phyloP scores from a whole-genome alignment of 768 basidiomycete genomes.

The Phlebiopsis gigantea region DNA sequence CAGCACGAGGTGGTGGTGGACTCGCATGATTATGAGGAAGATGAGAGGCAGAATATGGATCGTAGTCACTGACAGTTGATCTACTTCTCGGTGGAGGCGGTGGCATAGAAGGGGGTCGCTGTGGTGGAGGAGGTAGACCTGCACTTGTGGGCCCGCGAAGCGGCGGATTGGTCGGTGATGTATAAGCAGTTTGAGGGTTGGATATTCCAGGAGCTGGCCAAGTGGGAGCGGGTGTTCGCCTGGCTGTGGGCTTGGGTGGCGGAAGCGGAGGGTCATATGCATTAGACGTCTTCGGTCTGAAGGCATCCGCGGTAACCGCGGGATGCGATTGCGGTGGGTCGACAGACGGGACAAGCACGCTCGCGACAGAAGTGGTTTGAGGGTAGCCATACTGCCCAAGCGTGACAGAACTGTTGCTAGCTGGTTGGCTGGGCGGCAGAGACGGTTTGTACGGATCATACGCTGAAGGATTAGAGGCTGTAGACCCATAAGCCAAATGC shows the following conservation, averaged over 20 bases:
- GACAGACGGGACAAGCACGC: constrained; percentile 14
- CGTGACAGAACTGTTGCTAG: neutral
- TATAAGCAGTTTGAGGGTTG: constrained; percentile 21
- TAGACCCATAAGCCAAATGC: neutral
- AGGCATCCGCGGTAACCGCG: constrained; percentile 39
- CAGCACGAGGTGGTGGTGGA: neutral
- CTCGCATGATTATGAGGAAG: neutral
- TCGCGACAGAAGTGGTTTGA: constrained; percentile 1
- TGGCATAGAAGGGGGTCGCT: constrained; percentile 8
- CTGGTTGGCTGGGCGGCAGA: constrained; percentile 17
- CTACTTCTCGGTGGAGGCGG: constrained; percentile 9
- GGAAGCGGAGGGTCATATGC: constrained; percentile 78
- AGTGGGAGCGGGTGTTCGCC: constrained; percentile 20
- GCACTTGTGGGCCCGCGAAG: neutral
- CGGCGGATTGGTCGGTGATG: constrained; percentile 17
- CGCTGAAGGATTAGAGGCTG: constrained; percentile 3
- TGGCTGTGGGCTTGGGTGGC: constrained; percentile 34
- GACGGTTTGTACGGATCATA: constrained; percentile 19
- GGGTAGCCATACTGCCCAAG: neutral
- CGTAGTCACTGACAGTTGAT: constrained; percentile 3
- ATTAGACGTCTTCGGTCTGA: constrained; percentile 59
- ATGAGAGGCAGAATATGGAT: neutral
- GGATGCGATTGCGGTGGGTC: constrained; percentile 23
- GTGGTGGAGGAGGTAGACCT: constrained; percentile 14
- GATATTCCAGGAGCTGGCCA: constrained; percentile 14